Conservation (phyloP, 1,284 basidiomycete genomes). For the Malassezia sp. region DNA sequence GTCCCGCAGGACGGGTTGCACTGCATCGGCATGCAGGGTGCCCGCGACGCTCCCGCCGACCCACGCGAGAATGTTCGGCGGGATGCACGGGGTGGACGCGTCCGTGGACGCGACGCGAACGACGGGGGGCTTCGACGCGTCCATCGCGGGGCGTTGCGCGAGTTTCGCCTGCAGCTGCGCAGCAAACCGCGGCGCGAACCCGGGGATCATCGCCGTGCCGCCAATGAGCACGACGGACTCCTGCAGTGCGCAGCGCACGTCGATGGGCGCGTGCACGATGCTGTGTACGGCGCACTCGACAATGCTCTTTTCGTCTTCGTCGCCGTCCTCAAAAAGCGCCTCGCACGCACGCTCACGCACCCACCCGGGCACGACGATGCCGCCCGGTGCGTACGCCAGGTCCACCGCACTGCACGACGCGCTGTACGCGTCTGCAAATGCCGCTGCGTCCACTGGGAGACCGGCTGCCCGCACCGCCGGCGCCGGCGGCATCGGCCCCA, state of each 20-base stretch:
- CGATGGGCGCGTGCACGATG: slow-evolving; percentile 57
- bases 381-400: slow-evolving; percentile 49
- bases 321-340: slow-evolving; percentile 76
- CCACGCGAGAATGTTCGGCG: slow-evolving; percentile 14
- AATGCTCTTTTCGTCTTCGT: slow-evolving; percentile 56
- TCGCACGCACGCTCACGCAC: slow-evolving; percentile 80
- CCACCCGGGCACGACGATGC: slow-evolving; percentile 83
- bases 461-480: background rate
- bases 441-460: slow-evolving; percentile 1
- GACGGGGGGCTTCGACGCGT: too few species aligned
- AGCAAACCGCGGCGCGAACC: slow-evolving; percentile 75
- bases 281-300: slow-evolving; percentile 65
- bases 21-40: background rate
- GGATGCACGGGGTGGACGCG: background rate
- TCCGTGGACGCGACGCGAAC: too few species aligned
- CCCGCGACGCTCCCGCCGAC: slow-evolving; percentile 15
- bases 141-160: slow-evolving; percentile 1
- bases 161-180: slow-evolving; percentile 60
- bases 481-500: slow-evolving; percentile 11
- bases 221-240: slow-evolving; percentile 73
- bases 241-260: slow-evolving; percentile 68
- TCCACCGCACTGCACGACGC: background rate
- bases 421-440: background rate
- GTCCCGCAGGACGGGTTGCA: background rate
- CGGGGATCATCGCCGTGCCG: slow-evolving; percentile 80